phyloP scores from a whole-genome alignment of 345 rosid genomes.

The Arabis alpina region DNA sequence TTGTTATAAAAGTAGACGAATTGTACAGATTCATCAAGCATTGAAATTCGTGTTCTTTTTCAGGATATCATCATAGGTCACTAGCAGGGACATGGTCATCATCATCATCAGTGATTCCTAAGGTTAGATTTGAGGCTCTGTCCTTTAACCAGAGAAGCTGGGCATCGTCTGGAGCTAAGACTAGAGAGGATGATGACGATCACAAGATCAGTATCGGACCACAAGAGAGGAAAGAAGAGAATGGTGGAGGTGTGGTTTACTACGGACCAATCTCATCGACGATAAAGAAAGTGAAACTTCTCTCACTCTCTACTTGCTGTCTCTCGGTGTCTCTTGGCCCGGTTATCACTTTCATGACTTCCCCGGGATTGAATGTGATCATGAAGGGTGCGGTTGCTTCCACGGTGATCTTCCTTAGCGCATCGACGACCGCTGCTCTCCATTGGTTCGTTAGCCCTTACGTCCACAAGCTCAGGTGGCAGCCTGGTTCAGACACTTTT shows the following conservation, averaged over 20 bases:
- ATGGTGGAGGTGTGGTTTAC: constrained; percentile 57
- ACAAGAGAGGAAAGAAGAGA: constrained; percentile 48
- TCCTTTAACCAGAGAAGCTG: constrained; percentile 48
- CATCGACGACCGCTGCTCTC: constrained; percentile 73
- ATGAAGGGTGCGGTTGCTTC: constrained; percentile 92
- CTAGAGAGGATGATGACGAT: constrained; percentile 52
- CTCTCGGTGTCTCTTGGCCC: constrained; percentile 93
- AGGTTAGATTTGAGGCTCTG: constrained; percentile 40
- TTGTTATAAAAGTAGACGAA: background rate
- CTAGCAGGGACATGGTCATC: constrained; percentile 48
- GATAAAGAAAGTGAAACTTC: constrained; percentile 88
- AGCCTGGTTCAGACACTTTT: constrained; percentile 87
- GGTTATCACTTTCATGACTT: constrained; percentile 91
- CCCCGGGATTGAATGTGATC: constrained; percentile 77
- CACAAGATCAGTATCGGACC: constrained; percentile 86
- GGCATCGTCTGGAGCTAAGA: constrained; percentile 66
- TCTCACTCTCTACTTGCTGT: constrained; percentile 95
- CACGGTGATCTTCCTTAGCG: constrained; percentile 80
- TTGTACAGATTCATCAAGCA: background rate
- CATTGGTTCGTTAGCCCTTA: constrained; percentile 98
- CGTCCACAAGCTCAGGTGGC: constrained; percentile 88
- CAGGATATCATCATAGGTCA: constrained; percentile 51
- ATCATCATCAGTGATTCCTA: constrained; percentile 38
- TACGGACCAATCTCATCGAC: constrained; percentile 86
- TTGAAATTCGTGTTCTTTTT: background rate